Base-by-base conservation (phyloP, 495 filamentous ascomycete species). In the Aspergillus hancockii region DNA sequence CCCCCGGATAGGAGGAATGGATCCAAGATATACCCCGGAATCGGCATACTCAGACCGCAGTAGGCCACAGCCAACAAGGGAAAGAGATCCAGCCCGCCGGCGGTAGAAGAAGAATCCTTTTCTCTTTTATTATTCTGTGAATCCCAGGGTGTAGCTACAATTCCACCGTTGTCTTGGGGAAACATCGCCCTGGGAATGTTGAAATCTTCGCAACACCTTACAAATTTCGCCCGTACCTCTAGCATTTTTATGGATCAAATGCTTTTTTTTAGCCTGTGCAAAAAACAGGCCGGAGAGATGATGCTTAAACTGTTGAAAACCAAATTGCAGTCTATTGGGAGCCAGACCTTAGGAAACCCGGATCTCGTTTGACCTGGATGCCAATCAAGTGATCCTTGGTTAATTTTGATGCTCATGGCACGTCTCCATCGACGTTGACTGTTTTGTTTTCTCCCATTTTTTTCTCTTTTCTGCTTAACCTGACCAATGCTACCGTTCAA, bases 1-100 rank as follows among this genome's bases (percentile, higher is more conserved):
- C 57, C 68, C 74, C 54, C 75, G 77, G 71, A 75, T 79, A 73
- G 73, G 71, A 76, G 71, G 70, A 72, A 77, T 79, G 75, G 77
- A 77, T 41, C 67, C 74, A 54, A 79, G 77, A 75, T 80, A 76
- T 59, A 77, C 74, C 57, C 73, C 77, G 62, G 75, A 77, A 47
- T 62, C 64, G 43, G 34, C 57, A 57, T 77, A 74, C 63, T 41
- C 61, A 36, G 75, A 76, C 59, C 73, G 74, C 68, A 76, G 63
- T 71, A 76, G 75, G 67, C 75, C 73, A 62, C 75, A 76, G 63
- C 64, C 74, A 61, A 64, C 77, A 64, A 66, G 74, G 68, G 70
- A 77, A 56, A 63, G 75, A 56, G 73, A 79, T 53, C 68, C 72
- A 32, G 73, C 75, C 41, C 75, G 75, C 56, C 70, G 75, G 59